Percentiles rank a stretch among this genome's conserved stretches.
Conservation (phyloP, 2,329 filamentous ascomycete species). For the Epicoccum nigrum region DNA sequence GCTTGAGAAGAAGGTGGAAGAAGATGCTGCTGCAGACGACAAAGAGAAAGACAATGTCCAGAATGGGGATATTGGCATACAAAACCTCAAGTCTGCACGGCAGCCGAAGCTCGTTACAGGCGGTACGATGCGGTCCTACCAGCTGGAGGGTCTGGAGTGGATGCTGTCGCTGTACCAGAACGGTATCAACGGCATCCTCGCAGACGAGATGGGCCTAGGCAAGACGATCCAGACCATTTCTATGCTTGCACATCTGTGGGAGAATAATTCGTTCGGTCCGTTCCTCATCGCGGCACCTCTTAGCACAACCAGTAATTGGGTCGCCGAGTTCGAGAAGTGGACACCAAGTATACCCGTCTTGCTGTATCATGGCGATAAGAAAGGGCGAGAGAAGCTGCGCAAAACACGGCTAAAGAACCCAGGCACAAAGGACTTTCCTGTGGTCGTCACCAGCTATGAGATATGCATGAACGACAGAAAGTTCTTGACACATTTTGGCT, state of each 20-base stretch:
- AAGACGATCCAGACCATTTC: constrained; percentile 94
- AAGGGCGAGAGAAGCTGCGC: constrained; percentile 78
- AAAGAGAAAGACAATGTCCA: constrained; percentile 64
- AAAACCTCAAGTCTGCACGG: constrained; percentile 77
- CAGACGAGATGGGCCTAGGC: constrained; percentile 92
- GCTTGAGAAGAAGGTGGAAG: constrained; percentile 58
- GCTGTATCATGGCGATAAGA: constrained; percentile 86
- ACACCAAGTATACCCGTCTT: constrained; percentile 86
- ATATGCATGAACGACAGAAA: constrained; percentile 92
- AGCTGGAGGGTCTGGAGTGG: constrained; percentile 94
- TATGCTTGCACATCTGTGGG: constrained; percentile 82
- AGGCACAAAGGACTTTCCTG: constrained; percentile 75
- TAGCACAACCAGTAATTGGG: constrained; percentile 94
- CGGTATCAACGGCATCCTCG: constrained; percentile 87
- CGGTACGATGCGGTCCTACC: constrained; percentile 91
- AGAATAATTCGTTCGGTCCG: constrained; percentile 85
- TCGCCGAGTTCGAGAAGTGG: constrained; percentile 91
- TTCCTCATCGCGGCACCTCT: constrained; percentile 90
- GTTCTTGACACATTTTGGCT: constrained; percentile 80
- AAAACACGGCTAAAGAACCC: constrained; percentile 73
- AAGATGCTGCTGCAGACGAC: constrained; percentile 64
- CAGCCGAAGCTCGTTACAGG: constrained; percentile 86
- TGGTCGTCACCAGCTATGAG: constrained; percentile 94
- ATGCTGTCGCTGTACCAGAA: constrained; percentile 84
- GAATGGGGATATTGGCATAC: constrained; percentile 65